Percentiles rank a stretch among this genome's conserved stretches.
phyloP scores from a whole-genome alignment of 768 basidiomycete species.

The Termitomyces heimii region DNA sequence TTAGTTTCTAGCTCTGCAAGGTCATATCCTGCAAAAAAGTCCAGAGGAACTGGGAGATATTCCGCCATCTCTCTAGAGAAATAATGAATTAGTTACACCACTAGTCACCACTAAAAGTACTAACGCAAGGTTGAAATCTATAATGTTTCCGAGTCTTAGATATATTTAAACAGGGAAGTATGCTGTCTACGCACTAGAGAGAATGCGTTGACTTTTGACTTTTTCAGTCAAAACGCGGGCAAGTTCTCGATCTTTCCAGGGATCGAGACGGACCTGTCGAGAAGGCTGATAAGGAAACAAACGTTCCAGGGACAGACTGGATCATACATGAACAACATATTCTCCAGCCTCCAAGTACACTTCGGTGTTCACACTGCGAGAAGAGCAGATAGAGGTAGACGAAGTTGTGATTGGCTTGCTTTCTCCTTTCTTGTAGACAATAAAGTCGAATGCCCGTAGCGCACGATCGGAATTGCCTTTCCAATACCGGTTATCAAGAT shows the following conservation, averaged over 20 bases:
- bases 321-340: constrained; percentile 23
- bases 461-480: constrained; percentile 18
- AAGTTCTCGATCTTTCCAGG: constrained; percentile 13
- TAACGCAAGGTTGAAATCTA: constrained; percentile 21
- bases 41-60: constrained; percentile 20
- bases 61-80: constrained; percentile 10
- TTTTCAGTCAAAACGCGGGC: constrained; percentile 22
- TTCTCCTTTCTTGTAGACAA: constrained; percentile 28
- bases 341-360: constrained; percentile 19
- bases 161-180: neutral
- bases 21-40: constrained; percentile 24
- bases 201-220: constrained; percentile 25
- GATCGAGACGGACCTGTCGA: constrained; percentile 14
- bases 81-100: neutral
- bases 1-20: constrained; percentile 20
- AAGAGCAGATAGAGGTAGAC: constrained; percentile 8
- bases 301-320: neutral
- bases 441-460: constrained; percentile 29
- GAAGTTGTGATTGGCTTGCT: constrained; percentile 17
- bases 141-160: neutral
- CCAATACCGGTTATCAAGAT: constrained; percentile 30
- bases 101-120: neutral
- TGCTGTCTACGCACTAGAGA: constrained; percentile 24
- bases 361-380: constrained; percentile 24
- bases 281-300: neutral